phyloP scores from a whole-genome alignment of 257 asterid species.

The Solanum clarkiae region DNA sequence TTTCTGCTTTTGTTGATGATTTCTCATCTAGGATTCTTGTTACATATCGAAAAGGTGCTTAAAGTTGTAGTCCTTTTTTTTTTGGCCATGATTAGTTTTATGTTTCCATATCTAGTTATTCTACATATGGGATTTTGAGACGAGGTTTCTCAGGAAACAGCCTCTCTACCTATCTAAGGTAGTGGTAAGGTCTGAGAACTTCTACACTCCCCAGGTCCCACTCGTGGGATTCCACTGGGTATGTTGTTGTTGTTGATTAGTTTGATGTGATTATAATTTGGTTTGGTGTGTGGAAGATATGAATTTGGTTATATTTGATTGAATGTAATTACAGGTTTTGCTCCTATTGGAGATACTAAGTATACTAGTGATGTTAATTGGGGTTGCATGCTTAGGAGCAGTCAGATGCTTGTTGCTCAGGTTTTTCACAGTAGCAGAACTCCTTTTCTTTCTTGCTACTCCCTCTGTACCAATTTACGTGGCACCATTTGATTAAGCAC shows the following conservation, averaged over 20 bases:
- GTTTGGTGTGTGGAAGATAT: background rate
- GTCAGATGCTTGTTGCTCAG: conserved; percentile 99
- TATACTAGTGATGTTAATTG: conserved; percentile 77
- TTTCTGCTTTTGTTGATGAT: conserved; percentile 78
- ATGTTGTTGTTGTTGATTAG: background rate
- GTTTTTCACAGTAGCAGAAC: conserved; percentile 8
- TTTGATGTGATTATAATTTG: background rate
- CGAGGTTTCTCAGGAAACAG: no score
- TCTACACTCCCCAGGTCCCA: no score
- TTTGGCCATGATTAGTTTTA: background rate
- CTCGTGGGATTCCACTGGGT: no score
- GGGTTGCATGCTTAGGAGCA: conserved; percentile 99
- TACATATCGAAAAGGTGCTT: conserved; percentile 81
- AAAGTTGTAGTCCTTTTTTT: background rate
- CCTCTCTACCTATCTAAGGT: no score
- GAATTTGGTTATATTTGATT: background rate
- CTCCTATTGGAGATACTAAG: conserved; percentile 66
- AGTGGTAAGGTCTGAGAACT: no score
- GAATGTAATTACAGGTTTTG: conserved; percentile 41
- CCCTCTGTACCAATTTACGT: background rate
- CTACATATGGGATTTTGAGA: no score
- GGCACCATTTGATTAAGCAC: background rate
- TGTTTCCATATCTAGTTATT: no score
- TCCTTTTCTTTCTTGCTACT: background rate
- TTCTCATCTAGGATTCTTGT: conserved; percentile 76